Evolutionary conservation across 805 yeast genomes (phyloP).

Genomic region (Candida sithepensis): DNA sequence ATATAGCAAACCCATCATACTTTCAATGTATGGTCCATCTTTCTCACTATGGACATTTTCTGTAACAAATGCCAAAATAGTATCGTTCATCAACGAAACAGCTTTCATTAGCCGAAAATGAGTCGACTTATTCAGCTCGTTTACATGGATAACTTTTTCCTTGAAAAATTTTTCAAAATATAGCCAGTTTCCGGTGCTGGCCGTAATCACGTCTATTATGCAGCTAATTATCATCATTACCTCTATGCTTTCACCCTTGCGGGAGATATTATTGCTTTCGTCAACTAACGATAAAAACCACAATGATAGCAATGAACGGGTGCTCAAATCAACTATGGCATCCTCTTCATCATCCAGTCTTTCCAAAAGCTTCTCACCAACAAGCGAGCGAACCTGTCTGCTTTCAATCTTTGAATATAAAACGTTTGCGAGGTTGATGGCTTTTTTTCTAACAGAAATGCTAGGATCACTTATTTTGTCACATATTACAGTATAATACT

Average conservation of each 20-base stretch:
- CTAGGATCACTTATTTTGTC: slow-evolving; percentile 56
- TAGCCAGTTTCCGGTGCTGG: slow-evolving; percentile 37
- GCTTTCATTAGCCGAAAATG: slow-evolving; percentile 19
- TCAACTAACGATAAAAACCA: slow-evolving; percentile 30
- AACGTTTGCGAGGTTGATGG: slow-evolving; percentile 46
- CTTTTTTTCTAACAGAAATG: slow-evolving; percentile 59
- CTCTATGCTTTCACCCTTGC: slow-evolving; percentile 1
- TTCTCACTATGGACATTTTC: slow-evolving; percentile 30
- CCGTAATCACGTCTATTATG: slow-evolving; percentile 37
- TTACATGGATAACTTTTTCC: slow-evolving; percentile 37
- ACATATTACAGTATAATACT: slow-evolving; percentile 47
- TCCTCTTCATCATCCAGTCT: slow-evolving; percentile 73
- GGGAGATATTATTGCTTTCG: not conserved
- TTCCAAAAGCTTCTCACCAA: slow-evolving; percentile 49
- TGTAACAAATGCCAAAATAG: slow-evolving; percentile 34
- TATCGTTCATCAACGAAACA: slow-evolving; percentile 31
- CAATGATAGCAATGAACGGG: slow-evolving; percentile 32
- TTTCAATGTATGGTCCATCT: slow-evolving; percentile 27
- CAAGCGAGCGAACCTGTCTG: slow-evolving; percentile 33
- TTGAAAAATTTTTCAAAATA: slow-evolving; percentile 47
- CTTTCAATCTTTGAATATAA: slow-evolving; percentile 40
- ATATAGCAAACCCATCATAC: slow-evolving; percentile 48
- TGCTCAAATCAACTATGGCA: slow-evolving; percentile 41
- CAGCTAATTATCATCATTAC: slow-evolving; percentile 24
- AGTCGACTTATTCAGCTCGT: slow-evolving; percentile 16